A percentile compares a stretch with the other conserved stretches of the same genome.
These are phyloP conservation scores for Skeletonema grethae DNA, from an alignment of 108 stramenopile species.

Conservation along the genomic window DNA sequence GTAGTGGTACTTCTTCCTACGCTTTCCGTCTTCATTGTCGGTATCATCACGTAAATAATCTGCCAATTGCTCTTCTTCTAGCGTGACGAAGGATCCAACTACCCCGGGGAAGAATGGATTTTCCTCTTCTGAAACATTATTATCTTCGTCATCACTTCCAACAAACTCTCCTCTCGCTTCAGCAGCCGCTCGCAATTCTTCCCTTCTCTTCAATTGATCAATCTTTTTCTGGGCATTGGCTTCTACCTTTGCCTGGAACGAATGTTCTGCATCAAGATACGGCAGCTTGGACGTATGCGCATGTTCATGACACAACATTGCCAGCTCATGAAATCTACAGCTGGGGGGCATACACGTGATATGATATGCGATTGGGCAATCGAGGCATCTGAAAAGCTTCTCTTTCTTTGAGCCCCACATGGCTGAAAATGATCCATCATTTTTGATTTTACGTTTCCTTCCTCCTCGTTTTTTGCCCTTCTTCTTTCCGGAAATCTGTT, in stretches of 20 bases:
- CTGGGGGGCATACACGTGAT: slow-evolving; percentile 87
- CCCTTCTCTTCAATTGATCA: not conserved
- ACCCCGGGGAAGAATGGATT: slow-evolving; percentile 37
- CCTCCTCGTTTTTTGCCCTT: slow-evolving; percentile 22
- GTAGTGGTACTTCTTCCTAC: slow-evolving; percentile 16
- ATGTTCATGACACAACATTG: slow-evolving; percentile 87
- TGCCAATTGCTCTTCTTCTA: slow-evolving; percentile 25
- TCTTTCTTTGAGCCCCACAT: slow-evolving; percentile 59
- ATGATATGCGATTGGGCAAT: slow-evolving; percentile 88
- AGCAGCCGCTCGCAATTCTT: slow-evolving; percentile 5
- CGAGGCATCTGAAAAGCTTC: slow-evolving; percentile 58
- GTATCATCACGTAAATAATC: slow-evolving; percentile 14
- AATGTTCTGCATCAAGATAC: slow-evolving; percentile 60
- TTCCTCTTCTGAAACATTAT: not conserved
- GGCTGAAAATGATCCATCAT: slow-evolving; percentile 25
- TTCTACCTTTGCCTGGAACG: slow-evolving; percentile 60
- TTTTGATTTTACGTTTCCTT: slow-evolving; percentile 37
- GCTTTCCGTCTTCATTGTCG: slow-evolving; percentile 12
- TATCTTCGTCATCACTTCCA: not conserved
- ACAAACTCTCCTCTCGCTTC: not conserved
- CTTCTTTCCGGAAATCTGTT: slow-evolving; percentile 6
- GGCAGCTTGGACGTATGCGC: slow-evolving; percentile 66
- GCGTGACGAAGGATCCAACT: slow-evolving; percentile 8
- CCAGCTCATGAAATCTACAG: slow-evolving; percentile 80
- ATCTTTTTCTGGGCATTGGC: slow-evolving; percentile 51